Evolutionary conservation across 495 filamentous ascomycete genomes (phyloP).

Genomic region (Penicillium waksmanii): DNA sequence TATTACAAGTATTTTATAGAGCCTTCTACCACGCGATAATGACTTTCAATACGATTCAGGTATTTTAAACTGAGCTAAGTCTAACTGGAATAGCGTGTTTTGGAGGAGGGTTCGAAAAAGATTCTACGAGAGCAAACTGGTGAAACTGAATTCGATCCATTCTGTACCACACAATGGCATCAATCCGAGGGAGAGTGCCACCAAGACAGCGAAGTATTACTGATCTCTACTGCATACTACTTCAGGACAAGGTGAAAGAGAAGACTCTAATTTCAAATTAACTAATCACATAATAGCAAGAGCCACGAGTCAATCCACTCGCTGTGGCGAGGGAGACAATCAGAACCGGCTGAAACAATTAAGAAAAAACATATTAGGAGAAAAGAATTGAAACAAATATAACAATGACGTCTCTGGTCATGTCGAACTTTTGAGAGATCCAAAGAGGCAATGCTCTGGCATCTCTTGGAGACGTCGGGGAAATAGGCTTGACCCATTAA

Average conservation of each 20-base stretch:
- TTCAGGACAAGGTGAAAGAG: not conserved
- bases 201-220: no score
- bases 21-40: no score
- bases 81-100: no score
- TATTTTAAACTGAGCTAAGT: no score
- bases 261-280: conserved; percentile 9
- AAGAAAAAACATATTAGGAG: conserved; percentile 27
- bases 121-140: no score
- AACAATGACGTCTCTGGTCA: conserved; percentile 26
- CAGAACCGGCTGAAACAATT: conserved; percentile 53
- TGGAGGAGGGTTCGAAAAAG: no score
- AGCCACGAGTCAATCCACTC: conserved; percentile 60
- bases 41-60: no score
- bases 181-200: not conserved
- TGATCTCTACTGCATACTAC: no score
- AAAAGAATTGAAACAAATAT: conserved; percentile 24
- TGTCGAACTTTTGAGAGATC: conserved; percentile 32
- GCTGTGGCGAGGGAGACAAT: conserved; percentile 47
- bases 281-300: conserved; percentile 25
- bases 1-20: no score
- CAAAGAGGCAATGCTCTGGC: conserved; percentile 20
- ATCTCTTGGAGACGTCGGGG: conserved; percentile 35
- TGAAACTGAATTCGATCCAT: no score
- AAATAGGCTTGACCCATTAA: conserved; percentile 34
- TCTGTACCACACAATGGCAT: no score